Evolutionary conservation across 306 rosid genomes (phyloP), one percentile per base, ranked within the genome.

Genomic region (Rubus idaeus): DNA sequence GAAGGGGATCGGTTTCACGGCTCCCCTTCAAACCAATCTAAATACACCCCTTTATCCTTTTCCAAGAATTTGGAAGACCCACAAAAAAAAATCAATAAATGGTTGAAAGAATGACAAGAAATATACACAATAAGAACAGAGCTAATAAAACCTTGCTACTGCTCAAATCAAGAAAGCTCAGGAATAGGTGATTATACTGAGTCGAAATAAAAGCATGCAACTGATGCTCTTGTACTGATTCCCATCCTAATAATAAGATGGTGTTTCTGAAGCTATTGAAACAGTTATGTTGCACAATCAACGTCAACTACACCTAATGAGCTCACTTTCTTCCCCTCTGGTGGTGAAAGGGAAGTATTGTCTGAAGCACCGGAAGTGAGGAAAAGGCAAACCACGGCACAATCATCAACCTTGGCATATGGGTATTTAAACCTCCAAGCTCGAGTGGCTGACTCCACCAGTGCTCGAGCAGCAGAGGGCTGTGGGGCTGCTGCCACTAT

Each of bases 371-470:
- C 64, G 6, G 89, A 62, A 81, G 84, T 66, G 79, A 93, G 87
- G 83, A 87, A 93, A 62, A 93, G 93, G 80, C 98, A 93, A 63
- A 93, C 93, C 71, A 82, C 98, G 23, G 97, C 86, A 70, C 98
- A 93, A 73, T 93, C 98, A 82, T 93, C 97, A 18, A 78, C 74
- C 81, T 93, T 93, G 5, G 89, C 61, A 64, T 53, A 44, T 1
- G 95, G 92, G 67, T 35, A 80, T 55, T 84, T 89, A 0, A 74
- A 63, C 83, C 61, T 89, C 96, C 98, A 93, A 39, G 91, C 91
- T 62, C 79, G 82, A 81, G 80, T 75, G 41, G 97, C 98, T 0
- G 86, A 60, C 30, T 93, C 92, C 72, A 88, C 97, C 20, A 93
- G 70, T 50, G 30, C 49, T 71, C 71, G 83, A 75, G 96, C 98